Evolutionary conservation across 1,284 basidiomycete species (phyloP).

Genomic region (Agroathelia rolfsii): DNA sequence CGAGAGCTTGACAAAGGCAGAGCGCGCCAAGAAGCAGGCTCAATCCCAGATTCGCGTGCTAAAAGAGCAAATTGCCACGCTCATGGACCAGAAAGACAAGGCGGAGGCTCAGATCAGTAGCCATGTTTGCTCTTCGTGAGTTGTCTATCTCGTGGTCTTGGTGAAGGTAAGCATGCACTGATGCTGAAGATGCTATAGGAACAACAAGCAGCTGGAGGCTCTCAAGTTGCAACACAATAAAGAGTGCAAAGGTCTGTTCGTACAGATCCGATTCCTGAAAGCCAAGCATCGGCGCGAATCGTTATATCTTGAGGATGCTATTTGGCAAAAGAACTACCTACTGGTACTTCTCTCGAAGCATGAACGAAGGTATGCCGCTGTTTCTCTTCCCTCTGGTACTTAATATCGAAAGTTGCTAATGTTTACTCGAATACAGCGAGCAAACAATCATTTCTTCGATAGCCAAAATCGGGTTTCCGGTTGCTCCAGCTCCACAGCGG

Average conservation of each 20-base stretch:
- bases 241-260: conserved; percentile 81
- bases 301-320: conserved; percentile 68
- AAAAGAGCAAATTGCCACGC: conserved; percentile 56
- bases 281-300: conserved; percentile 85
- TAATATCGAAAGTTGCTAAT: conserved; percentile 3
- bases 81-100: conserved; percentile 36
- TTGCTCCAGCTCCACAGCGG: conserved; percentile 22
- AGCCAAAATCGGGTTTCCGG: conserved; percentile 65
- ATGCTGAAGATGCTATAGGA: conserved; percentile 23
- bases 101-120: conserved; percentile 35
- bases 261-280: conserved; percentile 89
- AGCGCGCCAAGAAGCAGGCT: conserved; percentile 54
- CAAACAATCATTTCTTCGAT: conserved; percentile 71
- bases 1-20: conserved; percentile 40
- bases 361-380: conserved; percentile 56
- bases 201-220: conserved; percentile 39
- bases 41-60: conserved; percentile 56
- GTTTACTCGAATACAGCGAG: conserved; percentile 39
- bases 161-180: conserved; percentile 1
- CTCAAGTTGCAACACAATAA: conserved; percentile 66
- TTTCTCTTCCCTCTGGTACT: conserved; percentile 1
- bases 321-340: conserved; percentile 82
- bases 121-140: conserved; percentile 51
- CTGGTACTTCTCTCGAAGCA: conserved; percentile 53
- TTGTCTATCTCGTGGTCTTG: conserved; percentile 13